Percentiles rank a stretch among this genome's conserved stretches.
phyloP scores from a whole-genome alignment of 306 rosid species.

The Quercus engelmannii region DNA sequence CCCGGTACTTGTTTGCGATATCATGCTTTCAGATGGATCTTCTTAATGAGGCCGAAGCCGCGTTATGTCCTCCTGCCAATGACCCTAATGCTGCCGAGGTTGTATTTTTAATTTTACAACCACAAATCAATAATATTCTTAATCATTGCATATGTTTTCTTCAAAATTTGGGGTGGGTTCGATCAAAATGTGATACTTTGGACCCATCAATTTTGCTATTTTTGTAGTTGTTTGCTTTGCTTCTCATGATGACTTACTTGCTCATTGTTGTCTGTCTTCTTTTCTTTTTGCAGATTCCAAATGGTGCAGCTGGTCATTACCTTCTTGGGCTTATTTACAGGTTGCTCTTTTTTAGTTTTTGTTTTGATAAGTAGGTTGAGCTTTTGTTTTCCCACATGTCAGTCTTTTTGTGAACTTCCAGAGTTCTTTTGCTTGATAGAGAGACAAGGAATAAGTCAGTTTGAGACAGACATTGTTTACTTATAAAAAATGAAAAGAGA shows the following conservation, averaged over 20 bases:
- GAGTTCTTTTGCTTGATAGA: background rate
- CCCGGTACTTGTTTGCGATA: slow-evolving; percentile 97
- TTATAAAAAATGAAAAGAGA: background rate
- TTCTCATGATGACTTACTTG: slow-evolving; percentile 13
- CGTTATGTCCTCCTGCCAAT: slow-evolving; percentile 79
- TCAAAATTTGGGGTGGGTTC: background rate
- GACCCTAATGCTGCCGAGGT: slow-evolving; percentile 82
- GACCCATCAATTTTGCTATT: background rate
- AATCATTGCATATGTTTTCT: background rate
- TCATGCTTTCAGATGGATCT: slow-evolving; percentile 98
- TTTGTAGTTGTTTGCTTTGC: background rate
- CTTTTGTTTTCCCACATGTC: background rate
- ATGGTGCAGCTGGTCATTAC: slow-evolving; percentile 98
- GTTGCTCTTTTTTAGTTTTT: slow-evolving; percentile 34
- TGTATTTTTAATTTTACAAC: too few relatives aligned
- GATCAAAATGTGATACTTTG: background rate
- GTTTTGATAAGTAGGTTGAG: background rate
- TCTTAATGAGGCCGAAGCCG: slow-evolving; percentile 88
- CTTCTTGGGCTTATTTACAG: slow-evolving; percentile 94
- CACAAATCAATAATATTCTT: background rate
- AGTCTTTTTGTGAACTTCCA: background rate
- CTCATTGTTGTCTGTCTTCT: slow-evolving; percentile 21
- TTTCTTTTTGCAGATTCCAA: slow-evolving; percentile 71
- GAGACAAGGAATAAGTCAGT: background rate
- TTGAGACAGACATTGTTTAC: background rate